Conservation (phyloP, 768 basidiomycete genomes). For the Plicaturopsis crispa region DNA sequence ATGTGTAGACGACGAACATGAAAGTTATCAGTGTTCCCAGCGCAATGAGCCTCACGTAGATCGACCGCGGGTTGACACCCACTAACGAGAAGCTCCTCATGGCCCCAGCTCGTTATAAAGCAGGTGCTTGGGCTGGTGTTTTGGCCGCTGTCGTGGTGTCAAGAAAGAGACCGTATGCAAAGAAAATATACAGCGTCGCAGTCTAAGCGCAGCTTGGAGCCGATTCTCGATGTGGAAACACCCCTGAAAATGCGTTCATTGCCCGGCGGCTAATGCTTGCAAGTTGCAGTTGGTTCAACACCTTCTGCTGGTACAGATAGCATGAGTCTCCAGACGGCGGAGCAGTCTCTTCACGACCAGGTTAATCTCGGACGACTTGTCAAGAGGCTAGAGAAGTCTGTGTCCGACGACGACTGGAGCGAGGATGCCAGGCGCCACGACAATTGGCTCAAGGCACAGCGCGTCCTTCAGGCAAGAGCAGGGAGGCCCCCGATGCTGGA, state of each 20-base stretch:
- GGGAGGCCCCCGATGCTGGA: neutral
- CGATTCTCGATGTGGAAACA: no score
- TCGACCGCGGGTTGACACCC: conserved; percentile 16
- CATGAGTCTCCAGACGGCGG: neutral
- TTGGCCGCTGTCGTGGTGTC: no score
- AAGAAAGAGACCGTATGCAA: no score
- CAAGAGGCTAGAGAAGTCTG: conserved; percentile 49
- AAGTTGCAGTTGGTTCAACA: no score
- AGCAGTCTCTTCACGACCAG: conserved; percentile 39
- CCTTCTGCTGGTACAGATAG: no score
- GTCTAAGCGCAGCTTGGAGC: no score
- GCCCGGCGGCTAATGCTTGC: no score
- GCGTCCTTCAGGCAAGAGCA: conserved; percentile 44
- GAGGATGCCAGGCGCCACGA: conserved; percentile 23
- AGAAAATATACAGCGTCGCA: no score
- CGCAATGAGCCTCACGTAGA: conserved; percentile 15
- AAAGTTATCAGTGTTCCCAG: conserved; percentile 20
- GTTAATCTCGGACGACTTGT: conserved; percentile 62
- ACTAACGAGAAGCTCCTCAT: no score
- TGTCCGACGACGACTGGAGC: conserved; percentile 28
- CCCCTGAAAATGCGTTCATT: no score
- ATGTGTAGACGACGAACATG: conserved; percentile 19
- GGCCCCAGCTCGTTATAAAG: no score
- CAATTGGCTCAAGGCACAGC: conserved; percentile 48
- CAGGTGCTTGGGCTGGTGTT: no score